Evolutionary conservation across 1,284 basidiomycete species (phyloP), one percentile per base, ranked within the genome.

Genomic region (Tilletia caries): DNA sequence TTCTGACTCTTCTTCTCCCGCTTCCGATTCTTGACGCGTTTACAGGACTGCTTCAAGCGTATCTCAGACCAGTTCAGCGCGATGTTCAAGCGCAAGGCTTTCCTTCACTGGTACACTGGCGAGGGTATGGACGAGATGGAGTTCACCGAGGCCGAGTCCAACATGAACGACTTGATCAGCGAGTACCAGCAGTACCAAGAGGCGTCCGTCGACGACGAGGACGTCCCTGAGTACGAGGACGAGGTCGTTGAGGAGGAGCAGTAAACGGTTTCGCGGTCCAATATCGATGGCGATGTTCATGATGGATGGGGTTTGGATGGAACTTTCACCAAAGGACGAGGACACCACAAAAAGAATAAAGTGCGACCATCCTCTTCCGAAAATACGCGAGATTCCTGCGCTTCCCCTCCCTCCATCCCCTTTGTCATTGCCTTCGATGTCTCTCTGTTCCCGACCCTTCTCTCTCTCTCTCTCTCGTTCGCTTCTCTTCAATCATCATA

Each of bases 21-120:
- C n/a, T n/a, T n/a, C n/a, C n/a, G n/a, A n/a, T n/a, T n/a, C n/a
- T 8, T 44, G 43, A 41, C 37, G 37, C 37, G 48, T 50, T 13
- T 58, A 58, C 27, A 58, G 93, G 92, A 71, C 33, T 67, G 74
- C 32, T 80, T 80, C 72, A 81, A 79, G 77, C 75, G 78, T 52
- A 79, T n/a, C 87, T 75, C 79, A 72, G 75, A 79, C 67, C 77
- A 78, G 71, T 83, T 81, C 74, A 70, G 76, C 66, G 76, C 77
- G 73, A 83, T 83, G 83, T 83, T 83, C 74, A 79, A 80, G 71
- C 73, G 83, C 65, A 83, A 83, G 73, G 83, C 83, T 32, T 83
- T 83, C 81, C 78, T 83, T 73, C 83, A 83, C 73, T 83, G 83
- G 83, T 83, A 83, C 78, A 83, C 82, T n/a, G 80, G 79, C 60